Percentiles rank a stretch among this genome's conserved stretches.
These are phyloP conservation scores for Hyaloperonospora brassicae DNA, from an alignment of 352 stramenopile species.

Conservation along the genomic window DNA sequence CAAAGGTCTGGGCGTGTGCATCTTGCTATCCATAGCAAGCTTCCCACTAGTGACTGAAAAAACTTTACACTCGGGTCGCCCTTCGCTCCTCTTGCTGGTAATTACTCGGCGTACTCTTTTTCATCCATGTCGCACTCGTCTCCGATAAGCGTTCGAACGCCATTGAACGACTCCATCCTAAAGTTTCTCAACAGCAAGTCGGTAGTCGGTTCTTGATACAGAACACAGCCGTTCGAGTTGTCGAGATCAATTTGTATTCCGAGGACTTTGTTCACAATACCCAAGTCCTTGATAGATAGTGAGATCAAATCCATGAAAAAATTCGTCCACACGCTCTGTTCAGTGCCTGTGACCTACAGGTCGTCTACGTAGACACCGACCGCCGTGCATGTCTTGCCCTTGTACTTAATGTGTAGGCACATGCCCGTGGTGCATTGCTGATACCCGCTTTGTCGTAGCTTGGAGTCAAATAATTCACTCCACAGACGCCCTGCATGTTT, in stretches of 20 bases:
- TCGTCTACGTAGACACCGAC: constrained; percentile 22
- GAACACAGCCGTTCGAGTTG: too few species aligned
- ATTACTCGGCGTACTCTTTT: not conserved
- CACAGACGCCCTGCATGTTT: not conserved
- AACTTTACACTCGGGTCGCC: too few species aligned
- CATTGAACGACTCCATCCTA: constrained; percentile 13
- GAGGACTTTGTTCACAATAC: too few species aligned
- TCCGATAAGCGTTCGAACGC: constrained; percentile 6
- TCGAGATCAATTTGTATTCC: too few species aligned
- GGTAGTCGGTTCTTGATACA: constrained; percentile 16
- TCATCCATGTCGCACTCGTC: constrained; percentile 2
- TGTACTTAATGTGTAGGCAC: constrained; percentile 20
- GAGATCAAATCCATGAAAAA: constrained; percentile 9
- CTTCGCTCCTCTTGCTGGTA: too few species aligned
- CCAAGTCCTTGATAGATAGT: constrained; percentile 15
- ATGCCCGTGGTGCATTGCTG: constrained; percentile 10
- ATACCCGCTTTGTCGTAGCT: not conserved
- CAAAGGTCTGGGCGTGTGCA: too few species aligned
- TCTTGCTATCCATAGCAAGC: too few species aligned
- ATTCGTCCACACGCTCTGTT: constrained; percentile 1
- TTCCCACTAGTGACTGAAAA: not conserved
- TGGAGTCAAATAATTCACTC: not conserved
- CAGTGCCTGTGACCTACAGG: constrained; percentile 11
- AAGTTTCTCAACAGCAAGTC: constrained; percentile 18
- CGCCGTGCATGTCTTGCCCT: too few species aligned